These are phyloP conservation scores for Ramularia endophylla DNA, from an alignment of 2,329 filamentous ascomycete genomes.

Conservation along the genomic window DNA sequence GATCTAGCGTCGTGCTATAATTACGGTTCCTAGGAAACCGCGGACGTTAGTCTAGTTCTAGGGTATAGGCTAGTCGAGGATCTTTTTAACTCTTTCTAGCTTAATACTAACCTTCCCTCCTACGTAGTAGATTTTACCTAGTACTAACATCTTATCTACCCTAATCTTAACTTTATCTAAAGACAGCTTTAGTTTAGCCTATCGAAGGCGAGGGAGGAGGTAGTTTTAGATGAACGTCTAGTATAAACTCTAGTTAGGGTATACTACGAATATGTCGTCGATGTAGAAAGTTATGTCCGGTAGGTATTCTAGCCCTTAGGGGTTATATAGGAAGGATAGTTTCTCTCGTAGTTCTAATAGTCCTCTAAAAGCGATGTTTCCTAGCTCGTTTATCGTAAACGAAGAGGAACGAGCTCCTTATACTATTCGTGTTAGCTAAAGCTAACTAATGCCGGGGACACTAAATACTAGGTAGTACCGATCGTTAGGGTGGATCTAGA, in stretches of 20 bases:
- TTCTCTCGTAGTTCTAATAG: background rate
- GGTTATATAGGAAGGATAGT: constrained; percentile 2
- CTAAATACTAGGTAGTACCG: constrained; percentile 5
- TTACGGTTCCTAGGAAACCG: too few relatives aligned
- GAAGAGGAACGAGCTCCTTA: constrained; percentile 2
- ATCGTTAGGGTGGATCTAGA: constrained; percentile 1
- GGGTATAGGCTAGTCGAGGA: constrained; percentile 1
- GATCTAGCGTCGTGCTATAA: too few relatives aligned
- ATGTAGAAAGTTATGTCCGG: constrained; percentile 7
- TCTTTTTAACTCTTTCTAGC: background rate
- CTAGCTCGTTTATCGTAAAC: constrained; percentile 4
- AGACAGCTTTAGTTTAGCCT: background rate
- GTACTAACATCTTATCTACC: background rate
- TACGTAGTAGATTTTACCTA: constrained; percentile 1
- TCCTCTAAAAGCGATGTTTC: background rate
- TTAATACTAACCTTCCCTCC: constrained; percentile 1
- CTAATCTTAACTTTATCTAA: constrained; percentile 3
- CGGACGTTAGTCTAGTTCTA: too few relatives aligned
- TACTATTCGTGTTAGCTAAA: constrained; percentile 4
- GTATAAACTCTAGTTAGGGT: background rate
- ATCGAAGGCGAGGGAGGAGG: constrained; percentile 2
- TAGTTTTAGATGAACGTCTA: constrained; percentile 3
- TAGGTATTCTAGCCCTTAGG: background rate
- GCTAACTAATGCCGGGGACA: constrained; percentile 1
- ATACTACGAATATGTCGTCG: constrained; percentile 1